Percentiles rank a stretch among this genome's conserved stretches.
phyloP scores from a whole-genome alignment of 2,329 filamentous ascomycete species.

The Fusarium sp. region DNA sequence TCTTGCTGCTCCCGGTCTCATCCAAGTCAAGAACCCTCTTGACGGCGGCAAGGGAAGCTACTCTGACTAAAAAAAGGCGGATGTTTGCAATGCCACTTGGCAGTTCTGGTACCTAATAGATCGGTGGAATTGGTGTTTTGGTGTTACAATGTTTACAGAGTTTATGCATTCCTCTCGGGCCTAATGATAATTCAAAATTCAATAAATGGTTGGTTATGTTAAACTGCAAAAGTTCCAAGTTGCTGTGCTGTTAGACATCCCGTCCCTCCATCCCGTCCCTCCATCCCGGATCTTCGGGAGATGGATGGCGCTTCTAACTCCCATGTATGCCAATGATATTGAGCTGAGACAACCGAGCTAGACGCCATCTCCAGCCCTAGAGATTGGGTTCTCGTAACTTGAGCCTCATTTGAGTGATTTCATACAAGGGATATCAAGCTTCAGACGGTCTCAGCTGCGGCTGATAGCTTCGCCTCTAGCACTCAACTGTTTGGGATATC shows the following conservation, averaged over 20 bases:
- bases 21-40: slow-evolving; percentile 41
- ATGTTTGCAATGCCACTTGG: not conserved
- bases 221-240: not conserved
- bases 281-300: slow-evolving; percentile 9
- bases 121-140: not conserved
- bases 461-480: not conserved
- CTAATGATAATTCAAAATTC: not conserved
- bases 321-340: not conserved
- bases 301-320: not conserved
- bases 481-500: not conserved
- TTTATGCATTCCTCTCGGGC: not conserved
- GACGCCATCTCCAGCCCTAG: not conserved
- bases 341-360: not conserved
- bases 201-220: not conserved
- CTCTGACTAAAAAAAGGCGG: not conserved
- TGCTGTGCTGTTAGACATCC: slow-evolving; percentile 6
- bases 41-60: not conserved
- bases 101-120: not conserved
- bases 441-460: not conserved
- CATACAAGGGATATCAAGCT: not conserved
- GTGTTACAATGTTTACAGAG: not conserved
- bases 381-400: not conserved
- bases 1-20: slow-evolving; percentile 45
- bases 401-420: not conserved
- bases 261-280: slow-evolving; percentile 23